A percentile compares a stretch with the other conserved stretches of the same genome.
Evolutionary conservation across 345 rosid species (phyloP).

Genomic region (Rhodomyrtus tomentosa): DNA sequence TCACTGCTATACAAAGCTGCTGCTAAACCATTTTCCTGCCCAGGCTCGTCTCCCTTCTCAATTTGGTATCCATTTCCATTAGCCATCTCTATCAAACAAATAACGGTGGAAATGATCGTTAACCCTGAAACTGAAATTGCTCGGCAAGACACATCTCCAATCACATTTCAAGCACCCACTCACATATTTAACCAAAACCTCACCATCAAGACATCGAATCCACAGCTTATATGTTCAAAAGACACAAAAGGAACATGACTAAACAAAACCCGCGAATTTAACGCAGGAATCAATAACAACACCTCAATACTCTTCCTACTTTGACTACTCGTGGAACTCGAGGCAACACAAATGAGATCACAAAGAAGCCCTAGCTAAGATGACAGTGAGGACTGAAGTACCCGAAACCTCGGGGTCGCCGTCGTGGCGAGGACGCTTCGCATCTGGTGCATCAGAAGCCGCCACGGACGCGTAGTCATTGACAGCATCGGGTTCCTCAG

Average conservation of each 20-base stretch:
- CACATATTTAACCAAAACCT: background rate
- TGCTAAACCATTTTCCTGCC: slow-evolving; percentile 2
- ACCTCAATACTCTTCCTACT: background rate
- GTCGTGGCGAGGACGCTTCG: slow-evolving; percentile 44
- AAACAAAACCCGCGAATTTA: background rate
- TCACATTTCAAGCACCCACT: background rate
- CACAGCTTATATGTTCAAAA: background rate
- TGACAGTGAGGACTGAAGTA: slow-evolving; percentile 1
- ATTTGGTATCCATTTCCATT: slow-evolving; percentile 28
- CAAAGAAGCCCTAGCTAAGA: background rate
- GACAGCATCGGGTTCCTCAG: slow-evolving; percentile 4
- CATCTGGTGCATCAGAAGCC: slow-evolving; percentile 22
- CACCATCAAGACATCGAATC: background rate
- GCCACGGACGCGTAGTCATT: background rate
- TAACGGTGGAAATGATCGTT: background rate
- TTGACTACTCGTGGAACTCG: background rate
- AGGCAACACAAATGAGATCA: background rate
- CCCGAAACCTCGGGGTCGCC: slow-evolving; percentile 31
- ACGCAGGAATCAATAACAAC: background rate
- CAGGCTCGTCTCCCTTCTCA: slow-evolving; percentile 13
- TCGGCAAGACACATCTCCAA: background rate
- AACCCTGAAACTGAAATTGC: background rate
- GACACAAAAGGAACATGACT: background rate
- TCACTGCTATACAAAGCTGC: slow-evolving; percentile 9
- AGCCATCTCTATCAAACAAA: slow-evolving; percentile 11